These are phyloP conservation scores for Chlamydomonas asymmetrica DNA, from an alignment of 139 green algal species.

Conservation along the genomic window DNA sequence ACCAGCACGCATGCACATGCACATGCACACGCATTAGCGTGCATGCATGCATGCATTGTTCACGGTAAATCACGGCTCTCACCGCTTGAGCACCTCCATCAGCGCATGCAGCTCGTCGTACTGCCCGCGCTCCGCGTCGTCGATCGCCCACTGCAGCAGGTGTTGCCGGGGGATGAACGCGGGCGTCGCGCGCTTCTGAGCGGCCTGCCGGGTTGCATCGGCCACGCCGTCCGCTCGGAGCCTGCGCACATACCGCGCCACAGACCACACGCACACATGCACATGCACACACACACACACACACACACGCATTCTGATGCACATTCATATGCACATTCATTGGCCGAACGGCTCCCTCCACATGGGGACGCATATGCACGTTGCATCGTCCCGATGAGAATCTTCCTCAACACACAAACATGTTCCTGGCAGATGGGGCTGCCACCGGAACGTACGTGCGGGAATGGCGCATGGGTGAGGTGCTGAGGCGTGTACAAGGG, in stretches of 20 bases:
- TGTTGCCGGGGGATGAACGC: constrained; percentile 85
- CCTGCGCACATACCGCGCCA: neutral
- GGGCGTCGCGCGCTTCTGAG: constrained; percentile 68
- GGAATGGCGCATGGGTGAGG: neutral
- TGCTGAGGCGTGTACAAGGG: neutral
- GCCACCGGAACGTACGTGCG: neutral
- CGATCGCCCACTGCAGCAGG: constrained; percentile 79
- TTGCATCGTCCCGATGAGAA: neutral
- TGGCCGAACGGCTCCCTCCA: neutral
- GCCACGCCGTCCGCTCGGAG: constrained; percentile 55
- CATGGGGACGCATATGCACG: neutral
- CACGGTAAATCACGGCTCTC: neutral
- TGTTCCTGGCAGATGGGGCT: neutral
- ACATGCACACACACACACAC: neutral
- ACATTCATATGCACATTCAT: neutral
- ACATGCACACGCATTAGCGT: no score
- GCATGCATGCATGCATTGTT: no score
- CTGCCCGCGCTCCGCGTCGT: constrained; percentile 64
- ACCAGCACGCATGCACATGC: neutral
- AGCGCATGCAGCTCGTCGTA: constrained; percentile 52
- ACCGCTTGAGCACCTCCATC: constrained; percentile 42
- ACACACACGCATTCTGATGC: neutral
- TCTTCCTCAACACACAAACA: neutral
- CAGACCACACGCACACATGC: neutral
- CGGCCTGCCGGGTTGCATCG: constrained; percentile 40